Conservation (phyloP, 192 early-diverging fungal species). For the Rhizophagus sp. region DNA sequence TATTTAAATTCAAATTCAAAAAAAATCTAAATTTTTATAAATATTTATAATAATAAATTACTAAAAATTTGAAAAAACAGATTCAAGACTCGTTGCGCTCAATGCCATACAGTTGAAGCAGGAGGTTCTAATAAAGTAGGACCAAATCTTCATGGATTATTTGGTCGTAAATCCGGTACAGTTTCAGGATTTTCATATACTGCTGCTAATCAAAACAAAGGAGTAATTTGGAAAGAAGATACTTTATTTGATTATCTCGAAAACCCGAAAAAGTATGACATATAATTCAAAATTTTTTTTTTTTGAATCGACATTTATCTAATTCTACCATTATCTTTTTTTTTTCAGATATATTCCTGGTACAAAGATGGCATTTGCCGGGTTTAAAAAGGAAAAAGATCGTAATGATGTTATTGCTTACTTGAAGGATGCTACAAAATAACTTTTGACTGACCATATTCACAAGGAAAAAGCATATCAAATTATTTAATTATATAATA, state of each 20-base stretch:
- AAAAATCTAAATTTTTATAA: too few species aligned
- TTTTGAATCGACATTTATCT: too few species aligned
- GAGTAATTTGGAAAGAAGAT: constrained; percentile 85
- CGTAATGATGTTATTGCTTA: constrained; percentile 89
- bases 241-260: constrained; percentile 95
- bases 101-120: constrained; percentile 95
- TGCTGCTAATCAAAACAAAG: constrained; percentile 85
- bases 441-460: not conserved
- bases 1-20: too few species aligned
- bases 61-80: not conserved
- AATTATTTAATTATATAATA: not conserved
- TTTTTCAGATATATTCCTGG: constrained; percentile 67
- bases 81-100: constrained; percentile 99
- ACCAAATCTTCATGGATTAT: constrained; percentile 92
- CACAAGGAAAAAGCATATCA: not conserved
- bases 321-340: not conserved
- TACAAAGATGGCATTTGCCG: constrained; percentile 99
- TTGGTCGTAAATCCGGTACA: constrained; percentile 86
- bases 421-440: constrained; percentile 66
- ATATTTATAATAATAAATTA: too few species aligned
- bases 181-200: constrained; percentile 91
- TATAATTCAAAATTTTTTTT: not conserved
- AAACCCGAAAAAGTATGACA: constrained; percentile 93
- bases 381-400: constrained; percentile 84
- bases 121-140: constrained; percentile 92